These are phyloP conservation scores for Phytophthora colocasiae DNA, from an alignment of 352 stramenopile genomes.

Conservation along the genomic window DNA sequence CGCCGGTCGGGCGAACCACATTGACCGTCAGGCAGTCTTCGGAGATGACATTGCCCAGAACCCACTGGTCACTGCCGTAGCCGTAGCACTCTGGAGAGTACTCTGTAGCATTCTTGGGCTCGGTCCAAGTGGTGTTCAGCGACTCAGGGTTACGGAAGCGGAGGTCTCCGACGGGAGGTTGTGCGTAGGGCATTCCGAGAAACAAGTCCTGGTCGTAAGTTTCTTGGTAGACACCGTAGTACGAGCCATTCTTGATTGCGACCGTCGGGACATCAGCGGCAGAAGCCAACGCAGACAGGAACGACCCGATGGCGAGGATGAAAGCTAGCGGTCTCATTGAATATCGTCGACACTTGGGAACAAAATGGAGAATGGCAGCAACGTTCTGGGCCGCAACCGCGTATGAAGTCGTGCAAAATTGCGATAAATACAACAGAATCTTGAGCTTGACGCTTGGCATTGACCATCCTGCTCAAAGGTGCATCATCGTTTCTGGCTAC, in stretches of 20 bases:
- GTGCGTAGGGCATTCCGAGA: conserved; percentile 41
- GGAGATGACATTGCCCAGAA: conserved; percentile 29
- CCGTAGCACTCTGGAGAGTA: conserved; percentile 54
- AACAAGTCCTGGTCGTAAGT: conserved; percentile 39
- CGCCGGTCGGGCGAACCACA: conserved; percentile 56
- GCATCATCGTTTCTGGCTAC: too few relatives aligned
- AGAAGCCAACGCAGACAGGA: conserved; percentile 2
- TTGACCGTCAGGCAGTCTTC: conserved; percentile 92
- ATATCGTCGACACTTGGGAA: too few relatives aligned
- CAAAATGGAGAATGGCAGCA: too few relatives aligned
- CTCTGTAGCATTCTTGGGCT: conserved; percentile 35
- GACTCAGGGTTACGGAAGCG: conserved; percentile 33
- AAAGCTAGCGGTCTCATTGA: too few relatives aligned
- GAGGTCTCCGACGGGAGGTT: conserved; percentile 33
- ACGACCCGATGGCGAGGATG: too few relatives aligned
- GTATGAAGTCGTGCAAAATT: too few relatives aligned
- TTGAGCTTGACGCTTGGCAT: too few relatives aligned
- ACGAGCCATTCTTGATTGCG: conserved; percentile 32
- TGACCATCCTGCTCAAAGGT: too few relatives aligned
- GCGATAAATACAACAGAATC: too few relatives aligned
- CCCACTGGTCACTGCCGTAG: conserved; percentile 35
- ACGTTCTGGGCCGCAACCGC: too few relatives aligned
- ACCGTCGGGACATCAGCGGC: conserved; percentile 18
- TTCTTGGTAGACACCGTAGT: conserved; percentile 27
- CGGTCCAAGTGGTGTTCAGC: conserved; percentile 28